Evolutionary conservation across 352 stramenopile genomes (phyloP).

Genomic region (Phytophthora pini): DNA sequence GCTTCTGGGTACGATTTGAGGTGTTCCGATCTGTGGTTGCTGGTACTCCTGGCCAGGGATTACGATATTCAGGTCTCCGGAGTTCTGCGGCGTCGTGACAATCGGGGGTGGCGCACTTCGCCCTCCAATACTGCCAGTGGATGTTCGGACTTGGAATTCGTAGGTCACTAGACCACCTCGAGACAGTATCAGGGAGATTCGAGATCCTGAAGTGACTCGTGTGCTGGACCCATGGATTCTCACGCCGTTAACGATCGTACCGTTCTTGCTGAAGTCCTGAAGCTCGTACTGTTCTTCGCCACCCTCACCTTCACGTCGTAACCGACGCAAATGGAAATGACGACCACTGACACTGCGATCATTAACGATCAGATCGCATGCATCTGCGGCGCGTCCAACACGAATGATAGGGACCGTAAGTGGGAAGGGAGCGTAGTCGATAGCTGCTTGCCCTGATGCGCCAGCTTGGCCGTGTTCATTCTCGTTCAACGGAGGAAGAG

Average conservation of each 20-base stretch:
- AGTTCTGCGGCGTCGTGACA: constrained; percentile 48
- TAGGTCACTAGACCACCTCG: constrained; percentile 86
- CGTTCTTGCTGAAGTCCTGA: constrained; percentile 91
- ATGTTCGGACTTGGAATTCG: constrained; percentile 78
- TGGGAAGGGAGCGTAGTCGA: constrained; percentile 70
- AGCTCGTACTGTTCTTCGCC: constrained; percentile 79
- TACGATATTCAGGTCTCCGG: constrained; percentile 51
- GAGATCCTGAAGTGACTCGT: constrained; percentile 68
- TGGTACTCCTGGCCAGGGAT: constrained; percentile 79
- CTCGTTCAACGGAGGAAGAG: constrained; percentile 77
- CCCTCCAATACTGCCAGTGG: constrained; percentile 9
- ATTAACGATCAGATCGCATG: constrained; percentile 89
- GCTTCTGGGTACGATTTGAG: constrained; percentile 55
- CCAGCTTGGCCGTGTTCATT: constrained; percentile 45
- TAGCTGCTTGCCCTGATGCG: constrained; percentile 19
- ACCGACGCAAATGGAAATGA: constrained; percentile 83
- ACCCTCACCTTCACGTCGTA: constrained; percentile 58
- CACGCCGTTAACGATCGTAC: constrained; percentile 90
- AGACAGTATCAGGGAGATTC: constrained; percentile 88
- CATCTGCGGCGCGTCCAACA: constrained; percentile 81
- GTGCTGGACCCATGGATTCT: constrained; percentile 83
- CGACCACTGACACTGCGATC: constrained; percentile 87
- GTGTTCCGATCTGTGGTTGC: constrained; percentile 49
- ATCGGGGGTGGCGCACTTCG: constrained; percentile 56
- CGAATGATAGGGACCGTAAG: constrained; percentile 75